These are phyloP conservation scores for Euphorbia schlechtendalii DNA, from an alignment of 441 rosid genomes.

Conservation along the genomic window DNA sequence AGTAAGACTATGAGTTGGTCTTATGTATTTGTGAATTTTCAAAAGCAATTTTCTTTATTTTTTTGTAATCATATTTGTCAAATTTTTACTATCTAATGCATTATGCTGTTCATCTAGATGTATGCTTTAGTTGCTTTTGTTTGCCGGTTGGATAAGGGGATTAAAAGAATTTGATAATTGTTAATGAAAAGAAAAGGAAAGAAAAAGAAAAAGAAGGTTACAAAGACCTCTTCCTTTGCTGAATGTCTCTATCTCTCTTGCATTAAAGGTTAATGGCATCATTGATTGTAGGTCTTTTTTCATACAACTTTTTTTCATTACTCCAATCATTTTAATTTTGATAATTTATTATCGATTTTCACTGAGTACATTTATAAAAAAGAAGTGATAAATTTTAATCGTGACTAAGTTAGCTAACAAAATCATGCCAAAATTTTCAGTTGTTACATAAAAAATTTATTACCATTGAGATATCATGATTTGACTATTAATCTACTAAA, in stretches of 20 bases:
- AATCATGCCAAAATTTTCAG: too few species aligned
- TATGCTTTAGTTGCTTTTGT: conserved; percentile 1
- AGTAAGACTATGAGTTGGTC: too few species aligned
- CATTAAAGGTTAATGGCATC: conserved; percentile 2
- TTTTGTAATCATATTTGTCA: too few species aligned
- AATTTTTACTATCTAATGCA: neutral
- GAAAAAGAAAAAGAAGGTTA: neutral
- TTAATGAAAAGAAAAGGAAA: neutral
- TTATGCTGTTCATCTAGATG: neutral
- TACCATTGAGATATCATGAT: too few species aligned
- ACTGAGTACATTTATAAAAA: too few species aligned
- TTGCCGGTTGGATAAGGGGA: conserved; percentile 7
- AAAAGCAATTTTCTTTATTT: too few species aligned
- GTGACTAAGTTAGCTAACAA: too few species aligned
- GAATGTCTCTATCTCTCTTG: conserved; percentile 3
- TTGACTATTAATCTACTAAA: too few species aligned
- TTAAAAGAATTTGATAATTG: conserved; percentile 5
- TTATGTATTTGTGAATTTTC: too few species aligned
- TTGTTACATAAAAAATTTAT: too few species aligned
- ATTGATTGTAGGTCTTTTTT: neutral
- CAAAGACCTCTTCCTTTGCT: conserved; percentile 5
- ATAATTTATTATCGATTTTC: too few species aligned
- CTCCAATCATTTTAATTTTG: neutral
- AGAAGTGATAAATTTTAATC: too few species aligned
- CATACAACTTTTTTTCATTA: neutral